Evolutionary conservation across 345 rosid genomes (phyloP).

Genomic region (Geranium rotundifolium): DNA sequence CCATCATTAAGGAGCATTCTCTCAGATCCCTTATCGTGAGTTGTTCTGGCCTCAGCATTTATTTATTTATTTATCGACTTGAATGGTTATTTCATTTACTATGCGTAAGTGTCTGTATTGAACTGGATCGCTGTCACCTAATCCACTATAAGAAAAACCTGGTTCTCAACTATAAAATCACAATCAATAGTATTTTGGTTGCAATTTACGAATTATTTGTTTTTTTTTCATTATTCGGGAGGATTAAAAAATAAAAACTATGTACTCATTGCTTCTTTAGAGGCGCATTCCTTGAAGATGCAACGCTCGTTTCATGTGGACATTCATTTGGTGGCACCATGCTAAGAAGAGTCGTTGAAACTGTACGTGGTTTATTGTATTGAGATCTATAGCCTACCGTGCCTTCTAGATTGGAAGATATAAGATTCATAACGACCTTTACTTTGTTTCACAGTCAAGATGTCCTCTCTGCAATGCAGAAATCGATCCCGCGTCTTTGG

Average conservation of each 20-base stretch:
- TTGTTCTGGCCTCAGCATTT: constrained; percentile 14
- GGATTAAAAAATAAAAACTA: neutral
- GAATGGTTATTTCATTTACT: neutral
- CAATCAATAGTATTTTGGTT: neutral
- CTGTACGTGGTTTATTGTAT: constrained; percentile 25
- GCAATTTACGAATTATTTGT: neutral
- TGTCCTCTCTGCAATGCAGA: constrained; percentile 82
- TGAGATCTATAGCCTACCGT: constrained; percentile 1
- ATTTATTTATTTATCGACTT: constrained; percentile 2
- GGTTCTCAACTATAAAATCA: too few relatives aligned
- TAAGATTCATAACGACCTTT: constrained; percentile 22
- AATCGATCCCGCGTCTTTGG: constrained; percentile 54
- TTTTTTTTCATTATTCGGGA: neutral
- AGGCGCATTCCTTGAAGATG: constrained; percentile 97
- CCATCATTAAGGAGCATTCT: constrained; percentile 92
- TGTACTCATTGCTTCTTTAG: constrained; percentile 29
- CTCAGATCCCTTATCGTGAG: constrained; percentile 96
- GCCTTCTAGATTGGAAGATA: constrained; percentile 16
- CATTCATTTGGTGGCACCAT: constrained; percentile 97
- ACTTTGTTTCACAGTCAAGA: constrained; percentile 66
- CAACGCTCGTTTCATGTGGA: constrained; percentile 82
- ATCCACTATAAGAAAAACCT: too few relatives aligned
- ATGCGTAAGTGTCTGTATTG: too few relatives aligned
- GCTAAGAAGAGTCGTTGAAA: constrained; percentile 82
- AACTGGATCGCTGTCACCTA: too few relatives aligned